Base-by-base conservation (phyloP, 495 filamentous ascomycete genomes). In the Penicillium arizonense region DNA sequence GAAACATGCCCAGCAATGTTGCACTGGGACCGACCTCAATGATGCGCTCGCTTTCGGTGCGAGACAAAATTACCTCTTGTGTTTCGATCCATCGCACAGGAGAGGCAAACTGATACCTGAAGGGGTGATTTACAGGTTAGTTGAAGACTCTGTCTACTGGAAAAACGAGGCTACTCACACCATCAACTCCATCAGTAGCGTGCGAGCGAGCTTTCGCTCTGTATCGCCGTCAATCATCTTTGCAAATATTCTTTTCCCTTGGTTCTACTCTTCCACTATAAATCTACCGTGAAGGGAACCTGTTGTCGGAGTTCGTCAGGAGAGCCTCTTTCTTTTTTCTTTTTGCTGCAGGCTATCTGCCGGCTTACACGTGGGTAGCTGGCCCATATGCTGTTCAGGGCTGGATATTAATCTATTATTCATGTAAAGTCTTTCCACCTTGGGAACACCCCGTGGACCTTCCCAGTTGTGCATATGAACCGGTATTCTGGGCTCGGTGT, bases 51-150 rank as follows among this genome's bases (percentile, higher is more conserved):
- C 38, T 12, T 40, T 40, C 38, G 1, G 14, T 40, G 2, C 2
- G 38, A 40, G 38, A 40, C 18, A 40, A 18, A 40, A 40, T 40
- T 1, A 40, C 16, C 2, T 40, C 38, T 40, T 40, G 38, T 0
- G 38, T 40, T 40, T 40, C 38, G 20, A 40, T 40, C 38, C 38
- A 40, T 40, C 38, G 38, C 38, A 40, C 38, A 40, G 38, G 38
- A 18, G 38, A 40, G 38, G 38, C 38, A 18, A 40, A 40, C 14
- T 41, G 38, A 16, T 41, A 41, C 10, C 38, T 41, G 21, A 24
- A 4, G 4, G 2, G 20, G 38, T 16, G 18, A 21, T 41, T 24
- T 13, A 41, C 18, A 11, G 18, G 18, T 18, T 41, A 23, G 18
- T 5, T 16, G 20, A 18, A 18, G 18, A 41, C 18, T 20, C 21